These are phyloP conservation scores for Leccinum fibrillosum DNA, from an alignment of 768 basidiomycete genomes.

Conservation along the genomic window DNA sequence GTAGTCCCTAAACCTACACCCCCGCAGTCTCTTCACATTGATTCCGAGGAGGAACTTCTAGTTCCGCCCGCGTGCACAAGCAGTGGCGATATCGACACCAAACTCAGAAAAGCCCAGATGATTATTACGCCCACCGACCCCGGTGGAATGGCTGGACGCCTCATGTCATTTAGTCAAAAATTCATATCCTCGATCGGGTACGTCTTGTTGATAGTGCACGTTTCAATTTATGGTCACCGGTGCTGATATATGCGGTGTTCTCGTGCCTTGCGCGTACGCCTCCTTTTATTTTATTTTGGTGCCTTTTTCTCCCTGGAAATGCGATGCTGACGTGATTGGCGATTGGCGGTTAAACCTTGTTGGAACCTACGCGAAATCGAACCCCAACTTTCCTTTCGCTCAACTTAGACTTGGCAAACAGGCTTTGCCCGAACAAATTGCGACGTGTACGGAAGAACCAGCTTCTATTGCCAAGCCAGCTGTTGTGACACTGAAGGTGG, in stretches of 20 bases:
- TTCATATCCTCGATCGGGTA: constrained; percentile 44
- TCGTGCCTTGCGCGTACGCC: constrained; percentile 23
- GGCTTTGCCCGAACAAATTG: constrained; percentile 10
- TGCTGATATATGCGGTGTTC: constrained; percentile 22
- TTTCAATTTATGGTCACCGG: constrained; percentile 17
- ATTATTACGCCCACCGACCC: constrained; percentile 12
- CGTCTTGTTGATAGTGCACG: constrained; percentile 28
- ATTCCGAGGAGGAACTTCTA: constrained; percentile 9
- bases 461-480: neutral
- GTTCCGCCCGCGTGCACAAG: constrained; percentile 18
- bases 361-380: constrained; percentile 5
- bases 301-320: constrained; percentile 14
- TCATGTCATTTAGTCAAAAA: constrained; percentile 49
- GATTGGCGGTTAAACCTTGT: constrained; percentile 23
- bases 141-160: constrained; percentile 43
- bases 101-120: constrained; percentile 16
- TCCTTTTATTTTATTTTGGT: constrained; percentile 10
- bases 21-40: constrained; percentile 14
- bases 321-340: constrained; percentile 25
- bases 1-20: constrained; percentile 7
- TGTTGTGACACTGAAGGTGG: constrained; percentile 2
- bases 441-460: neutral
- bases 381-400: neutral
- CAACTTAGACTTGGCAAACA: constrained; percentile 30
- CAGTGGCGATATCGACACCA: constrained; percentile 29